phyloP scores from a whole-genome alignment of 148 eudicot species.

The Camellia lanceoleosa region DNA sequence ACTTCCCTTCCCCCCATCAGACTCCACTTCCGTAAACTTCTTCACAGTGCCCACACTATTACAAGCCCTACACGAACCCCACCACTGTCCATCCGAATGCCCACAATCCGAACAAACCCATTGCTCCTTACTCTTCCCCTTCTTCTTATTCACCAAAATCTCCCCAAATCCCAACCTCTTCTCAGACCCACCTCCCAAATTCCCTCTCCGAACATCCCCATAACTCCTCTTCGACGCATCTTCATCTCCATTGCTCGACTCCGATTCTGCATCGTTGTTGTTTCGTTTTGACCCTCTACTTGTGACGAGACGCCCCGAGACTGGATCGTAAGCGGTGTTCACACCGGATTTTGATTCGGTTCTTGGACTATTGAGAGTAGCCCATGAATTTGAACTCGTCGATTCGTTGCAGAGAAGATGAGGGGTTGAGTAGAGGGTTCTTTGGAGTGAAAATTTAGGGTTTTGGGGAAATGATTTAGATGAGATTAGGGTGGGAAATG shows the following conservation, averaged over 20 bases:
- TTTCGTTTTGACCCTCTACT: background rate
- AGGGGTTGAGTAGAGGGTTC: conserved; percentile 22
- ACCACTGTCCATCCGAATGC: conserved; percentile 75
- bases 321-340: conserved; percentile 33
- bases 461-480: conserved; percentile 14
- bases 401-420: conserved; percentile 13
- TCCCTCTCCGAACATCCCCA: conserved; percentile 3
- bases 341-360: conserved; percentile 17
- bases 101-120: conserved; percentile 84
- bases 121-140: conserved; percentile 43
- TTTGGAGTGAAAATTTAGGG: conserved; percentile 35
- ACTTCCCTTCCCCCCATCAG: conserved; percentile 27
- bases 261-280: background rate
- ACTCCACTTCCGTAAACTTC: conserved; percentile 36
- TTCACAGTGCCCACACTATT: conserved; percentile 46
- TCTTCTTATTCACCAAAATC: conserved; percentile 33
- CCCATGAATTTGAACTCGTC: conserved; percentile 4
- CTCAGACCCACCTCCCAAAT: conserved; percentile 9
- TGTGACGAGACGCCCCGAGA: conserved; percentile 24
- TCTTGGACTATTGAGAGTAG: background rate
- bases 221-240: conserved; percentile 3
- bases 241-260: background rate
- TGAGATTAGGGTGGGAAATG: conserved; percentile 2
- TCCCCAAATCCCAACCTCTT: background rate
- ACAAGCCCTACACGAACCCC: conserved; percentile 74